Percentiles rank a stretch among this genome's conserved stretches.
Conservation (phyloP, 2,329 filamentous ascomycete genomes). For the Colletotrichum agaves region DNA sequence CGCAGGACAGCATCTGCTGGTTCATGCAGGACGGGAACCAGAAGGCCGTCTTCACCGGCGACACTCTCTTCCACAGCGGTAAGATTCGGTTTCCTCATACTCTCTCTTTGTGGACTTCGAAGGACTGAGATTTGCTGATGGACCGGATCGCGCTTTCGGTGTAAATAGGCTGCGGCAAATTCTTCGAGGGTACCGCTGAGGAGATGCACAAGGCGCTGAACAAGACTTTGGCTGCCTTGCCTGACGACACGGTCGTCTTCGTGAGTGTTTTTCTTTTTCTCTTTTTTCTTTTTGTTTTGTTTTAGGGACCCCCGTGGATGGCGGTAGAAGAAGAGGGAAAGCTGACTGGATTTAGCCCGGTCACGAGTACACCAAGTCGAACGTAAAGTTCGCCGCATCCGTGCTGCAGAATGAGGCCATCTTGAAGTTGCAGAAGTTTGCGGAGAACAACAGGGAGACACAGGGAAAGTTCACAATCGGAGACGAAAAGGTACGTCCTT, state of each 20-base stretch:
- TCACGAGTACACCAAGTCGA: conserved; percentile 98
- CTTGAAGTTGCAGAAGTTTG: conserved; percentile 80
- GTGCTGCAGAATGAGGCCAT: conserved; percentile 81
- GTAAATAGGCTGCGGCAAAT: conserved; percentile 82
- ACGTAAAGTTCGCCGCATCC: conserved; percentile 86
- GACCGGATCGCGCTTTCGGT: background rate
- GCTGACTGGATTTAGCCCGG: conserved; percentile 72
- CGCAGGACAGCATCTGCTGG: conserved; percentile 98
- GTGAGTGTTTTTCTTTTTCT: conserved; percentile 59
- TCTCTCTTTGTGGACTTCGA: background rate
- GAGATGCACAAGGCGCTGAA: conserved; percentile 97
- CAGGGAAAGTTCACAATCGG: conserved; percentile 97
- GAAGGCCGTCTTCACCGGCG: conserved; percentile 91
- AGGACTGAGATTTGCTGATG: background rate
- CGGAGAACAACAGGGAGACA: conserved; percentile 83
- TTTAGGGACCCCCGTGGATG: background rate
- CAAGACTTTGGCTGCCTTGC: conserved; percentile 80
- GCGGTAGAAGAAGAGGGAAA: background rate
- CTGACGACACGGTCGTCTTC: conserved; percentile 92
- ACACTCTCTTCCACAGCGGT: conserved; percentile 96
- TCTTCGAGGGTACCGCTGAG: conserved; percentile 89
- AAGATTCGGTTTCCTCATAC: conserved; percentile 39
- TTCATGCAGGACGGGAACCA: conserved; percentile 82
- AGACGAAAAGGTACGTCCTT: conserved; percentile 82
- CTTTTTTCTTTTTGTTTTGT: background rate